These are phyloP conservation scores for Populus davidiana DNA, from an alignment of 345 rosid genomes.

Conservation along the genomic window DNA sequence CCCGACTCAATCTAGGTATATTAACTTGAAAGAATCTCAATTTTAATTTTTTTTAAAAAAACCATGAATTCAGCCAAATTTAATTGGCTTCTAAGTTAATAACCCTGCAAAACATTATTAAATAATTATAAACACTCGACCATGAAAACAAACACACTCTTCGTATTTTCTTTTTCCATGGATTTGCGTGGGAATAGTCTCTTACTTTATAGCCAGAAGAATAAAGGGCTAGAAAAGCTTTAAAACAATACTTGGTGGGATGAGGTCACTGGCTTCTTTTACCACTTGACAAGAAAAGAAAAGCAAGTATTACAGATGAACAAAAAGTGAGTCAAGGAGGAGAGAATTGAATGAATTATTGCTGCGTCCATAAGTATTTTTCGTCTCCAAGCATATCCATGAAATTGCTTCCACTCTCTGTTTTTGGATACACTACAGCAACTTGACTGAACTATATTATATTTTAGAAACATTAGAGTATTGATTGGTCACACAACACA, in stretches of 20 bases:
- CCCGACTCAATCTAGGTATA: no score
- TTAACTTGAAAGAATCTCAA: no score
- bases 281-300: background rate
- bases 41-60: no score
- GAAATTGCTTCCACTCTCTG: background rate
- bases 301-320: background rate
- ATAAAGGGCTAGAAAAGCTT: background rate
- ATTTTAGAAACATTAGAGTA: background rate
- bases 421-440: background rate
- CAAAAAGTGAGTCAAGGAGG: background rate
- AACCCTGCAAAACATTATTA: no score
- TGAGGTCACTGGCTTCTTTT: background rate
- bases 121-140: no score
- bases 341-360: background rate
- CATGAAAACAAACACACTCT: no score
- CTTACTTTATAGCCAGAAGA: background rate
- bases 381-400: background rate
- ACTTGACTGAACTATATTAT: background rate
- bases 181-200: no score
- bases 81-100: no score
- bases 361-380: background rate
- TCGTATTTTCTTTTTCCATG: no score
- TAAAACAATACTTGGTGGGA: background rate
- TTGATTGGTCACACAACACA: background rate
- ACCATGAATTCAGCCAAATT: no score